Percentiles rank a stretch among this genome's conserved stretches.
Evolutionary conservation across 768 basidiomycete genomes (phyloP).

Genomic region (Panaeolus cyanescens): DNA sequence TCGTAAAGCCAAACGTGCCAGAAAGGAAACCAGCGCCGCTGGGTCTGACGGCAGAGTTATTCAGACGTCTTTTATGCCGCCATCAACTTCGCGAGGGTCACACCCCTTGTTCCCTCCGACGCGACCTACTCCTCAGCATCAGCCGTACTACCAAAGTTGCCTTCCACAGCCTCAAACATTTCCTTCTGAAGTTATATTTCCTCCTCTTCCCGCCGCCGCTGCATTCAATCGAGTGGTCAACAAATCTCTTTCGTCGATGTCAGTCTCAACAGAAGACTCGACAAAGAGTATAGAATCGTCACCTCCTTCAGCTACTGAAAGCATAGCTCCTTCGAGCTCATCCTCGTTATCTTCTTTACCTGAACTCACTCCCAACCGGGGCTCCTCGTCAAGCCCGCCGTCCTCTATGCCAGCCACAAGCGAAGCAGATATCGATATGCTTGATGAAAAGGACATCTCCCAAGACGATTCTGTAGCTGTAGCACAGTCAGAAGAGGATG

Average conservation of each 20-base stretch:
- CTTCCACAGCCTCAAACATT: slow-evolving; percentile 43
- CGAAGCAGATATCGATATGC: slow-evolving; percentile 35
- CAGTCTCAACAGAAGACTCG: slow-evolving; percentile 10
- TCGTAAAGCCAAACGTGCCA: slow-evolving; percentile 50
- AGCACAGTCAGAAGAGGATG: slow-evolving; percentile 14
- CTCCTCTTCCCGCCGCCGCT: slow-evolving; percentile 60
- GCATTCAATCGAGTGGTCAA: slow-evolving; percentile 31
- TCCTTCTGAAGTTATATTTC: slow-evolving; percentile 70
- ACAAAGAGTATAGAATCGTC: slow-evolving; percentile 19
- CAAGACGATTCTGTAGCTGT: slow-evolving; percentile 5
- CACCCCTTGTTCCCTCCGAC: slow-evolving; percentile 52
- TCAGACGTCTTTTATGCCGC: slow-evolving; percentile 24
- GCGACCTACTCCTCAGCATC: slow-evolving; percentile 64
- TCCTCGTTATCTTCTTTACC: slow-evolving; percentile 47
- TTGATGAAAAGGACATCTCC: slow-evolving; percentile 4
- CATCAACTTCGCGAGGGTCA: slow-evolving; percentile 25
- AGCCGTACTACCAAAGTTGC: slow-evolving; percentile 72
- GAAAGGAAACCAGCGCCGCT: slow-evolving; percentile 34
- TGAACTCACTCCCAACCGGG: slow-evolving; percentile 61
- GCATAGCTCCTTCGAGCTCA: slow-evolving; percentile 34
- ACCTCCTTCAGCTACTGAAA: slow-evolving; percentile 32
- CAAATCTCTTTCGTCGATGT: slow-evolving; percentile 26
- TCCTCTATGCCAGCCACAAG: slow-evolving; percentile 38
- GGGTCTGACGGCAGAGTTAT: slow-evolving; percentile 20
- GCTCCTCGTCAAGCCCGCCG: slow-evolving; percentile 63